These are phyloP conservation scores for Orychophragmus violaceus DNA, from an alignment of 345 rosid species.

Conservation along the genomic window DNA sequence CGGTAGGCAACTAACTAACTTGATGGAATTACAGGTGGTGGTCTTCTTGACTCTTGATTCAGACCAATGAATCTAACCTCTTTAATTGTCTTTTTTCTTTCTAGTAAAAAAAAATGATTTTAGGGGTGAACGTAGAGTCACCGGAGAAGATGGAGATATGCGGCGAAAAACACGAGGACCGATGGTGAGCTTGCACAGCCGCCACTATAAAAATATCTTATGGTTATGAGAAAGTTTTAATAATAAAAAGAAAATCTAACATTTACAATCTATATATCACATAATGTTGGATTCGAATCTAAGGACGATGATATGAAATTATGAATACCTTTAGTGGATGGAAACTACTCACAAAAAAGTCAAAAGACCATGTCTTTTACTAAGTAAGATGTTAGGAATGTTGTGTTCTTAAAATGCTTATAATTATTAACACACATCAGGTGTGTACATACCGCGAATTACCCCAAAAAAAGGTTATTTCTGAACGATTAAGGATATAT, in stretches of 20 bases:
- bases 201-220: neutral
- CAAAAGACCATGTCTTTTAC: neutral
- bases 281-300: neutral
- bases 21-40: constrained; percentile 23
- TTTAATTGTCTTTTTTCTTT: neutral
- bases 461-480: too few species aligned
- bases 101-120: neutral
- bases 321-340: neutral
- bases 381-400: neutral
- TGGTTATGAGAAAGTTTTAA: neutral
- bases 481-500: neutral
- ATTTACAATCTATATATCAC: neutral
- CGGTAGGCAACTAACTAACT: constrained; percentile 27
- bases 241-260: neutral
- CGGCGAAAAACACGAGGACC: constrained; percentile 9
- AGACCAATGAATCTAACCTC: constrained; percentile 22
- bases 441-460: too few species aligned
- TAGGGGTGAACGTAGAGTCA: constrained; percentile 18
- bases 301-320: neutral
- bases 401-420: too few species aligned
- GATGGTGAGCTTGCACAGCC: neutral
- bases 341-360: neutral
- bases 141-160: constrained; percentile 18
- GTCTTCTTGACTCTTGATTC: constrained; percentile 9
- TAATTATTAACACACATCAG: too few species aligned